phyloP scores from a whole-genome alignment of 2,329 filamentous ascomycete genomes.

The Epichloe hybrida region DNA sequence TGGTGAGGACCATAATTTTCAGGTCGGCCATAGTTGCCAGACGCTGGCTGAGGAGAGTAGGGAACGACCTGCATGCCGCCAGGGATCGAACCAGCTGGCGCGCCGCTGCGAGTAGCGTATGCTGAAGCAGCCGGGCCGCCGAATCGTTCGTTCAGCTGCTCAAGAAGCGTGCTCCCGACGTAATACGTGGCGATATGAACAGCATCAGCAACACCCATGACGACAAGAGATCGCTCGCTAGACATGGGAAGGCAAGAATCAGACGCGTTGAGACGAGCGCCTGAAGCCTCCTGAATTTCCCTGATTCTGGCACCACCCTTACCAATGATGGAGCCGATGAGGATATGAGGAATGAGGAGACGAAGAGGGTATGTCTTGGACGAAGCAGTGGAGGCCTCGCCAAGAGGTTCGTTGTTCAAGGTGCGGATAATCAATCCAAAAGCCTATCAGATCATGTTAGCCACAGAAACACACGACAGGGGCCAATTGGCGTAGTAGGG shows the following conservation, averaged over 20 bases:
- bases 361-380: conserved; percentile 97
- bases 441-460: conserved; percentile 42
- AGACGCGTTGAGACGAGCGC: conserved; percentile 89
- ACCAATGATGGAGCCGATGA: conserved; percentile 97
- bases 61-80: conserved; percentile 99
- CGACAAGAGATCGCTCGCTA: conserved; percentile 92
- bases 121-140: conserved; percentile 94
- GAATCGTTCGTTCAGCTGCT: conserved; percentile 94
- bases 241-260: conserved; percentile 90
- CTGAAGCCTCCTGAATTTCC: conserved; percentile 98
- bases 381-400: conserved; percentile 74
- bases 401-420: conserved; percentile 89
- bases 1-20: conserved; percentile 70
- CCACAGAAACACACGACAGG: background rate
- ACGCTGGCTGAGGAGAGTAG: conserved; percentile 84
- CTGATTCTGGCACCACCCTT: conserved; percentile 93
- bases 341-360: conserved; percentile 86
- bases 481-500: background rate
- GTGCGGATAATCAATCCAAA: conserved; percentile 98
- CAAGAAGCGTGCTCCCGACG: conserved; percentile 91
- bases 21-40: conserved; percentile 81
- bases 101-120: conserved; percentile 88
- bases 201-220: conserved; percentile 93
- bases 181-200: conserved; percentile 99
- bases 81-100: conserved; percentile 82